Percentiles rank a stretch among this genome's conserved stretches.
phyloP scores from a whole-genome alignment of 2,329 filamentous ascomycete genomes.

The Stachybotrys echinatus region DNA sequence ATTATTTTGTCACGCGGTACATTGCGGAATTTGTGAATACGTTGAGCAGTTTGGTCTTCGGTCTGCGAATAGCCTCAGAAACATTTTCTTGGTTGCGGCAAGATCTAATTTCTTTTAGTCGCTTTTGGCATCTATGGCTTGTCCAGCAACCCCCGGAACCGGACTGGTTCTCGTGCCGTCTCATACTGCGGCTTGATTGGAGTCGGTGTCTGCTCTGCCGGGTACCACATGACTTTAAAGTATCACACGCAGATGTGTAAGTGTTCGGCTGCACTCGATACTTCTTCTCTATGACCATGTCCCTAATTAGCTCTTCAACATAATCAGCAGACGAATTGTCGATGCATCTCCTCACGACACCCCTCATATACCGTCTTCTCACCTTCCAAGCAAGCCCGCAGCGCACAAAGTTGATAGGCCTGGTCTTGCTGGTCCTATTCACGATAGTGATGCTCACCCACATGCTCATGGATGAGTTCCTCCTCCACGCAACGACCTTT shows the following conservation, averaged over 20 bases:
- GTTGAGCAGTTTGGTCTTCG: constrained; percentile 32
- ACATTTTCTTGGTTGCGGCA: background rate
- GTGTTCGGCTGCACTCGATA: background rate
- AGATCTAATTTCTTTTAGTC: no score
- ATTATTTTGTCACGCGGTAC: constrained; percentile 35
- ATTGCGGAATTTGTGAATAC: constrained; percentile 40
- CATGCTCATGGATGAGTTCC: constrained; percentile 36
- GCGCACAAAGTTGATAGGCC: constrained; percentile 16
- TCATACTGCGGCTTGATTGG: constrained; percentile 32
- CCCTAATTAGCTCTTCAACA: constrained; percentile 1
- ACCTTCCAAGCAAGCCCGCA: constrained; percentile 22
- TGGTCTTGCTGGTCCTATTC: constrained; percentile 15
- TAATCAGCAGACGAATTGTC: constrained; percentile 29
- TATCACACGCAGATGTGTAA: constrained; percentile 29
- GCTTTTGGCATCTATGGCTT: constrained; percentile 32
- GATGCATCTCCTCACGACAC: constrained; percentile 36
- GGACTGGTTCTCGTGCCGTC: constrained; percentile 20
- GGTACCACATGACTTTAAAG: constrained; percentile 27
- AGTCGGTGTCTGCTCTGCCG: constrained; percentile 24
- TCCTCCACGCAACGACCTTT: constrained; percentile 31
- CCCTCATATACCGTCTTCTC: constrained; percentile 33
- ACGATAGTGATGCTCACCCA: constrained; percentile 32
- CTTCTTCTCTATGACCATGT: background rate
- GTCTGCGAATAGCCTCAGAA: constrained; percentile 11
- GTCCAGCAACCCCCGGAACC: constrained; percentile 7